Base-by-base conservation (phyloP, 2,329 filamentous ascomycete genomes). In the Neonectria neomacrospora region DNA sequence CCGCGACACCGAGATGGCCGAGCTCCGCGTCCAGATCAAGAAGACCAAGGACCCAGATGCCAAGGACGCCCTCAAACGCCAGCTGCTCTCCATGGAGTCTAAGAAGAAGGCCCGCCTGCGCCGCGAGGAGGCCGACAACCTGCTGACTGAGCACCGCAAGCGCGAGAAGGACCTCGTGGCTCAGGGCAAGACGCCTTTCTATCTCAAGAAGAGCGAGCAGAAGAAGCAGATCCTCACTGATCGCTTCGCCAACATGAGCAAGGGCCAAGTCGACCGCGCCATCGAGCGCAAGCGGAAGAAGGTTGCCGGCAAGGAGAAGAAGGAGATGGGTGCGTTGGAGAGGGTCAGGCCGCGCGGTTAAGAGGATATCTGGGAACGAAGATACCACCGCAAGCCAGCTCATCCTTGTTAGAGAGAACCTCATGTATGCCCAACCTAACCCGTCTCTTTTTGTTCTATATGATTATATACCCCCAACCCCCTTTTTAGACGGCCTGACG, bases 271-370 rank as follows among this genome's bases (percentile, higher is more conserved):
- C 63, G 91, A 96, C 66, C 91, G 90, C 81, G 89, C 90, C 14
- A 92, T 98, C 73, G 93, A 96, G 84, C 86, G 92, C 76, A 89
- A 91, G 81, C 83, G 93, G 79, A 97, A 97, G 90, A 97, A 97
- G 90, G 83, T 93, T 56, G 88, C 92, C 1, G 84, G 88, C 10
- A 95, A 91, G 83, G 96, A 98, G 85, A 91, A 91, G 82, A 96
- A 88, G 81, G 86, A 88, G 66, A 82, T 94, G 85, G 78, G 74
- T 58, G 75, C 69, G 20, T 60, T 82, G 70, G 71, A 79, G 66
- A 74, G 80, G 23, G 61, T 69, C n/a, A 68, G 67, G 60, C 39
- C 63, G 16, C 59, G 71, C n/a, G 54, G 53, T n/a, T 67, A 50
- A 41, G 41, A 50, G n/a, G n/a, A 16, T 22, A 2, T n/a, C 28